Percentiles rank a stretch among this genome's conserved stretches.
Conservation (phyloP, 768 basidiomycete species). For the Solioccasus polychromus region DNA sequence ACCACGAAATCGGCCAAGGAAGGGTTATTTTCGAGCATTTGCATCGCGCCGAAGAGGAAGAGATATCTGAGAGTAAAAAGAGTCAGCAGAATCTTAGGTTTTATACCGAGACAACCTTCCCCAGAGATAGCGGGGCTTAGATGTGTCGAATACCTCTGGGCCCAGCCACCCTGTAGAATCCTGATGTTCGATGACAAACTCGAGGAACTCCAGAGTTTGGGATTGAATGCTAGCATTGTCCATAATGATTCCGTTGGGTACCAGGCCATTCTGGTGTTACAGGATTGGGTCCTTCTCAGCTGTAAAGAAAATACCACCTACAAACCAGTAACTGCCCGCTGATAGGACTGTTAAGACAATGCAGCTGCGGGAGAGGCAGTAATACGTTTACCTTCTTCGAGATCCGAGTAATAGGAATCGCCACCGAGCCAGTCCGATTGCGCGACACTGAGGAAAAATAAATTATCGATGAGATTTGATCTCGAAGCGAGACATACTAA, state of each 20-base stretch:
- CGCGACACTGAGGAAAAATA: background rate
- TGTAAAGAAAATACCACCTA: background rate
- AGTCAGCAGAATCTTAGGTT: background rate
- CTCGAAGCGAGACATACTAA: too few relatives aligned
- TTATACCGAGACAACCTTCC: background rate
- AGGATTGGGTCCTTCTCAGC: background rate
- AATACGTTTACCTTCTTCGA: background rate
- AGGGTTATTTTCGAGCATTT: slow-evolving; percentile 4
- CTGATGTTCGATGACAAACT: slow-evolving; percentile 1
- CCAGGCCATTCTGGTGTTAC: background rate
- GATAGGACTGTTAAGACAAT: background rate
- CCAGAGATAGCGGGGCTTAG: slow-evolving; percentile 1
- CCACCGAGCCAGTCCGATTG: slow-evolving; percentile 1
- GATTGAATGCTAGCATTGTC: slow-evolving; percentile 1
- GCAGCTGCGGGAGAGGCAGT: background rate
- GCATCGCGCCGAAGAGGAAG: slow-evolving; percentile 2
- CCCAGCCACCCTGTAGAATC: slow-evolving; percentile 2
- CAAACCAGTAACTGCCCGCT: slow-evolving; percentile 4
- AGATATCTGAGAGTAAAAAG: background rate
- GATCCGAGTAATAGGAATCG: background rate
- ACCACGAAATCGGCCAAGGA: slow-evolving; percentile 2
- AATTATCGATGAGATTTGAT: too few relatives aligned
- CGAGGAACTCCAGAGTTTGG: background rate
- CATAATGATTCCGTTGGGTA: background rate
- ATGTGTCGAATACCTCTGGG: slow-evolving; percentile 1